Evolutionary conservation across 148 eudicot genomes (phyloP).

Genomic region (Agrostemma githago): DNA sequence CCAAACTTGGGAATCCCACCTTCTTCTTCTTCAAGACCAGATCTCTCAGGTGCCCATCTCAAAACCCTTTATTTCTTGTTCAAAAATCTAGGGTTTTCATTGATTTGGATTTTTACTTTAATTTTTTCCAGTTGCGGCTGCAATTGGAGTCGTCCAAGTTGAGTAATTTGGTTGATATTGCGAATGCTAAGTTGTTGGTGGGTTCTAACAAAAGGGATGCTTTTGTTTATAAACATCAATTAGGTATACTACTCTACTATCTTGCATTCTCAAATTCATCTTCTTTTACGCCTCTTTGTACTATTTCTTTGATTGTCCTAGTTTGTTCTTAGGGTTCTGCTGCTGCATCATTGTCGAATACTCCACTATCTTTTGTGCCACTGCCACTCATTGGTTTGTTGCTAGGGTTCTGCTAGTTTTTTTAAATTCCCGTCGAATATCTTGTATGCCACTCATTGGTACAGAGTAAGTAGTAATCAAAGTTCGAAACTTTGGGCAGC

Average conservation of each 20-base stretch:
- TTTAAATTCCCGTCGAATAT: too few species aligned
- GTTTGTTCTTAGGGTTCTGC: not conserved
- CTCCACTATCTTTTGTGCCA: too few species aligned
- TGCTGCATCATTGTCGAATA: not conserved
- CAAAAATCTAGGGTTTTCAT: not conserved
- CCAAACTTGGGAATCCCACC: slow-evolving; percentile 34
- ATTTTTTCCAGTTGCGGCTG: slow-evolving; percentile 38
- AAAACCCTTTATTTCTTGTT: not conserved
- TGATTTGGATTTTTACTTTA: not conserved
- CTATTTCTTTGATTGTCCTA: not conserved
- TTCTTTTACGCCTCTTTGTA: not conserved
- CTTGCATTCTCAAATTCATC: not conserved
- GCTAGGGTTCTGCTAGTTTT: too few species aligned
- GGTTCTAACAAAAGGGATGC: slow-evolving; percentile 39
- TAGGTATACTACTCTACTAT: slow-evolving; percentile 32
- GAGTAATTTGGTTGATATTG: slow-evolving; percentile 25
- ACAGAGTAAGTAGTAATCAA: not conserved
- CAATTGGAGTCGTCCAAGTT: slow-evolving; percentile 22
- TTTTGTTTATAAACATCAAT: slow-evolving; percentile 31
- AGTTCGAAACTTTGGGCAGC: not conserved
- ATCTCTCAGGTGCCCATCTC: slow-evolving; percentile 37
- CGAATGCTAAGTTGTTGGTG: slow-evolving; percentile 26
- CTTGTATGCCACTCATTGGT: too few species aligned
- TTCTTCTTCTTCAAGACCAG: slow-evolving; percentile 23
- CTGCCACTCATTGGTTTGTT: too few species aligned